Base-by-base conservation (phyloP, 192 early-diverging fungal species). In the Phlyctochytrium bullatum region DNA sequence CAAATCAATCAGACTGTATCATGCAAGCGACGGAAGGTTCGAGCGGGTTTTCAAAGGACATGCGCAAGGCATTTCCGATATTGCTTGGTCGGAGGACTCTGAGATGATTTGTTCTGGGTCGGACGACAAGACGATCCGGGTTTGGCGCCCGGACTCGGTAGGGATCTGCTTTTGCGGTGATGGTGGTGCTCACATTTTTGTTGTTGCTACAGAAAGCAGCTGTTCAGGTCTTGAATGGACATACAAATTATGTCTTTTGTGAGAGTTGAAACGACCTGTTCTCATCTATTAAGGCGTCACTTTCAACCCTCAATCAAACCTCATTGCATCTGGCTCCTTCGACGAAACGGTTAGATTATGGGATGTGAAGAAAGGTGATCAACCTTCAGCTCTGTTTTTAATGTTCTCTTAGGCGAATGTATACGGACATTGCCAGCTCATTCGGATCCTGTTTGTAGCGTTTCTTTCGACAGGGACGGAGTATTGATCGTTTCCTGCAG, bases 401-500 rank as follows among this genome's bases (percentile, higher is more conserved):
- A 16, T 17, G 16, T 32, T 36, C 69, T 20, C 27, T 14, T 20
- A 90, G 91, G 93, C 34, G 90, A 93, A 73, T 97, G 93, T 63
- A 84, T 96, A 67, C 95, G 92, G 73, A 88, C 84, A 2, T 78
- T 99, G 36, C 90, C 93, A 25, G 95, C 95, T 14, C 97, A 99
- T 79, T 93, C 92, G 34, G 94, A 98, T 64, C 96, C 95, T 2
- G 96, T 99, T 25, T 87, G 91, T 47, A 89, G 93, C 0, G 93
- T 96, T 20, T 93, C 93, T 67, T 99, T 99, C 71, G 98, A 96
- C 75, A 82, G 94, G 56, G 97, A 99, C 69, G 97, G 97, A 14
- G 92, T 92, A 0, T 88, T 96, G 82, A 94, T 99, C 61, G 96
- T 95, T 1, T 93, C 92, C 2, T 92, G 91, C 56, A 91, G 92